Percentiles rank a stretch among this genome's conserved stretches.
Conservation (phyloP, 179 eudicot genomes). For the Vitellaria paradoxa region DNA sequence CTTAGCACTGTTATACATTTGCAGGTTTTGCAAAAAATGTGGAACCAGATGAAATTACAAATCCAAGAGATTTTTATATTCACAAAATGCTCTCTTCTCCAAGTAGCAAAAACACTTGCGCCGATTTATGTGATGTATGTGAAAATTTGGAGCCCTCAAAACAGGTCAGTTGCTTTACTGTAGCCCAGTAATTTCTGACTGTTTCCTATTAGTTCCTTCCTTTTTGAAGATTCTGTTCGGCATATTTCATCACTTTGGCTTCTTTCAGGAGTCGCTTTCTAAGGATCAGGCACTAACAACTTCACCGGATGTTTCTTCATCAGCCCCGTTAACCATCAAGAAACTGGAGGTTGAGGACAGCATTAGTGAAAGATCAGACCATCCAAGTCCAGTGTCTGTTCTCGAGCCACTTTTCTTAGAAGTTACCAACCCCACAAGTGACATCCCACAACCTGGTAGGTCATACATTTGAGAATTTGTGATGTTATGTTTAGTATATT, state of each 20-base stretch:
- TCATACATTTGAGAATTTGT: background rate
- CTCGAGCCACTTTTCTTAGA: conserved; percentile 34
- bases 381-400: conserved; percentile 42
- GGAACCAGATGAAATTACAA: background rate
- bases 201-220: background rate
- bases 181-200: too few species aligned
- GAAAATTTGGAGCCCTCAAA: conserved; percentile 6
- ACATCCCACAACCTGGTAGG: conserved; percentile 17
- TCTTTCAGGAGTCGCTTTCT: conserved; percentile 24
- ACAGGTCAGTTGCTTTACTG: conserved; percentile 8
- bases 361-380: conserved; percentile 13
- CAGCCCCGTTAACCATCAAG: conserved; percentile 12
- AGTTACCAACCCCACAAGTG: conserved; percentile 28
- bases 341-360: conserved; percentile 2
- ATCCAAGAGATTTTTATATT: background rate
- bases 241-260: background rate
- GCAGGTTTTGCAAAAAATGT: conserved; percentile 2
- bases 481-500: background rate
- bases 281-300: conserved; percentile 14
- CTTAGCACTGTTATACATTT: background rate
- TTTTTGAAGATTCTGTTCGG: background rate
- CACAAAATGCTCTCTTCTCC: conserved; percentile 6
- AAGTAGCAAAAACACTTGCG: background rate
- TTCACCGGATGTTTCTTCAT: conserved; percentile 18
- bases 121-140: background rate